Conservation (phyloP, 202 grass and related monocot genomes). For the Elaeis oleifera region DNA sequence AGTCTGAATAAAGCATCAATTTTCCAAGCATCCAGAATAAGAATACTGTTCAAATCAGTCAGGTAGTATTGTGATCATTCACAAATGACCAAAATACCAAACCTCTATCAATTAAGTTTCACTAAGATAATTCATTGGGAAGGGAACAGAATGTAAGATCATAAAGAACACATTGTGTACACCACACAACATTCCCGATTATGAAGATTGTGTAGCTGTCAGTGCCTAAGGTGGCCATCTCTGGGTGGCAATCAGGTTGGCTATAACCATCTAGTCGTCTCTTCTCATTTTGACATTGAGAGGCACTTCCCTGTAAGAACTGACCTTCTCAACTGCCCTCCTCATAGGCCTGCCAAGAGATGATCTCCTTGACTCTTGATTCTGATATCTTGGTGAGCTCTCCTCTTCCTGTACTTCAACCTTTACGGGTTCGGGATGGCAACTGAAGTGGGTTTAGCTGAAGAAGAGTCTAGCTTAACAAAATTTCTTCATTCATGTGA, state of each 20-base stretch:
- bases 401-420: too few species aligned
- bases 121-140: too few species aligned
- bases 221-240: background rate
- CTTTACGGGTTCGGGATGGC: background rate
- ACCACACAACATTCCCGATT: background rate
- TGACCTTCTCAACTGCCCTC: constrained; percentile 36
- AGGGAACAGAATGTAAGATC: too few species aligned
- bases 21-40: too few species aligned
- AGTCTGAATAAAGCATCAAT: too few species aligned
- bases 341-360: constrained; percentile 57
- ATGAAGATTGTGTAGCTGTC: background rate
- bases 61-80: too few species aligned
- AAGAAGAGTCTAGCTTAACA: background rate
- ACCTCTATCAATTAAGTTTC: too few species aligned
- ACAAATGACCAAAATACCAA: too few species aligned
- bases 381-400: background rate
- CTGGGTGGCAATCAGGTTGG: background rate
- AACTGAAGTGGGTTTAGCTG: background rate
- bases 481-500: background rate
- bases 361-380: constrained; percentile 29
- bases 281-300: constrained; percentile 56
- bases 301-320: constrained; percentile 47
- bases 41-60: too few species aligned
- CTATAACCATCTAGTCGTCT: background rate
- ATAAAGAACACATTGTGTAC: too few species aligned